These are phyloP conservation scores for Candida boleticola DNA, from an alignment of 805 yeast species.

Conservation along the genomic window DNA sequence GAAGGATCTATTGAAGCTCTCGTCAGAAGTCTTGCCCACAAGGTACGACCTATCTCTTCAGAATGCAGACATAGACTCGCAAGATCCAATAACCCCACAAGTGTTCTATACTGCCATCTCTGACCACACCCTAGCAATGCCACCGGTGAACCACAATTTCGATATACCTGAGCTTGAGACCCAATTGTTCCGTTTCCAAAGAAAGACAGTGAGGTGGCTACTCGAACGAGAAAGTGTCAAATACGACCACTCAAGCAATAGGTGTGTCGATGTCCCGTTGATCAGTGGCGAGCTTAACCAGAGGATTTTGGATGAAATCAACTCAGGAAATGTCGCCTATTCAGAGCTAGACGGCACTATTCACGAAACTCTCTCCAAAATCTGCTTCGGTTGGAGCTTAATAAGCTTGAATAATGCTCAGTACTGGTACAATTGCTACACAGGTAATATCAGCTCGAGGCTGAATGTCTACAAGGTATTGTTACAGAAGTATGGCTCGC, in stretches of 20 bases:
- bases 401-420: slow-evolving; percentile 9
- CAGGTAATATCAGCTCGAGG: slow-evolving; percentile 44
- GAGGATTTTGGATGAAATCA: slow-evolving; percentile 4
- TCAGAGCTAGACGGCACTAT: slow-evolving; percentile 20
- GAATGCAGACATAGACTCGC: slow-evolving; percentile 5
- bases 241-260: slow-evolving; percentile 25
- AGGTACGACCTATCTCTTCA: slow-evolving; percentile 1
- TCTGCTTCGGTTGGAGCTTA: slow-evolving; percentile 55
- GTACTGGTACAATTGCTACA: slow-evolving; percentile 51
- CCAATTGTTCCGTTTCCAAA: slow-evolving; percentile 49
- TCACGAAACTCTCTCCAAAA: slow-evolving; percentile 30
- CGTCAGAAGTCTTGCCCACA: background rate
- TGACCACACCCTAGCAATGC: slow-evolving; percentile 35
- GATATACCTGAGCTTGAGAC: slow-evolving; percentile 45
- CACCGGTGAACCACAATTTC: slow-evolving; percentile 16
- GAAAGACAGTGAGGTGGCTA: slow-evolving; percentile 56
- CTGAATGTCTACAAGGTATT: slow-evolving; percentile 26
- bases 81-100: slow-evolving; percentile 27
- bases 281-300: background rate
- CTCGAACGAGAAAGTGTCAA: slow-evolving; percentile 47
- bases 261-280: slow-evolving; percentile 19
- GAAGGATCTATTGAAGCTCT: background rate
- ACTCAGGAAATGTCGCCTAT: no score
- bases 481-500: slow-evolving; percentile 21
- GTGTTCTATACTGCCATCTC: slow-evolving; percentile 52